Base-by-base conservation (phyloP, 306 rosid species). In the Arachis stenosperma region DNA sequence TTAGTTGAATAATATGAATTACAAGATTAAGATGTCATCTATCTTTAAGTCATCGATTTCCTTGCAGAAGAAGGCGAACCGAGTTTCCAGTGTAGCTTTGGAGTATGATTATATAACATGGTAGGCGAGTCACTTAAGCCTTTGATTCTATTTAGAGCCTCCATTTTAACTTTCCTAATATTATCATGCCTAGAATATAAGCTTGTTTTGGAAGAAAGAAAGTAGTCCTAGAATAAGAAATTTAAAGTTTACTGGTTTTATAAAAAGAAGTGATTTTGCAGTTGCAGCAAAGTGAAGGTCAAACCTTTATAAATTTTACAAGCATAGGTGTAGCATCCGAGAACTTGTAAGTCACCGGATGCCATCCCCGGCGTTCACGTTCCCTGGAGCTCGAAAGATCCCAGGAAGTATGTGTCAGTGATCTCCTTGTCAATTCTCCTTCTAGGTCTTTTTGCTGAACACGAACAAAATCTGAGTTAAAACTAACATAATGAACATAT, bases 291-390 rank as follows among this genome's bases (percentile, higher is more conserved):
- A 61, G 80, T 27, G 46, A 15, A 80, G 41, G 9, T 27, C 65
- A 47, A 79, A 88, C 99, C 99, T 91, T 91, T 77, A 95, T 89
- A 56, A 79, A 88, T 81, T 91, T 81, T 44, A 91, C 65, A 73
- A 95, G 93, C 86, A 48, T 81, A 9, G 92, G 93, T 27, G 96
- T 95, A 69, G 97, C 97, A 74, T 95, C 99, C 69, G 98, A 89
- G 81, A 46, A 90, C 77, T 95, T 95, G 90, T 91, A 95, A 47
- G 98, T 84, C 74, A 91, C 81, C 3, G 99, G 99, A 86, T 95
- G 99, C 99, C 99, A 95, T 43, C 97, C 97, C 9, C 91, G 91
- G 12, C 99, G 97, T 61, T 90, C 88, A 39, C 44, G 88, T 52
- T 87, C 93, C 70, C 62, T 86, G 33, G 96, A 78, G 71, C 81